Percentiles rank a stretch among this genome's conserved stretches.
These are phyloP conservation scores for Oryza longistaminata DNA, from an alignment of 176 grass and related monocot species.

Conservation along the genomic window DNA sequence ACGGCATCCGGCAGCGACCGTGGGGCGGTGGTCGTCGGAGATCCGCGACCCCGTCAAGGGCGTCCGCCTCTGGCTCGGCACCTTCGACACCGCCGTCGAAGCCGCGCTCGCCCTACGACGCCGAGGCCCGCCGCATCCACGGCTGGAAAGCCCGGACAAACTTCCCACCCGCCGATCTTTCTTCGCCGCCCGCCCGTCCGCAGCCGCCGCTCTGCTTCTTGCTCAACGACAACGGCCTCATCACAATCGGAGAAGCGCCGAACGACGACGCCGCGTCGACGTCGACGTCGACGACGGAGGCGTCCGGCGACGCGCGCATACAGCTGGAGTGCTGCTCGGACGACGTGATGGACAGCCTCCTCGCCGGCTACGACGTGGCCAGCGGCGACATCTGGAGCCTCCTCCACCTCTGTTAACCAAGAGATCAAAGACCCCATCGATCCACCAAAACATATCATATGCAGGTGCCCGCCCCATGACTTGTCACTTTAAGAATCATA, in stretches of 20 bases:
- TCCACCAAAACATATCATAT: no score
- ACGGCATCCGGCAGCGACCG: constrained; percentile 28
- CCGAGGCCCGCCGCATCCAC: constrained; percentile 31
- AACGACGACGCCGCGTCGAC: neutral
- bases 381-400: neutral
- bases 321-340: constrained; percentile 38
- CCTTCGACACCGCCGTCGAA: constrained; percentile 60
- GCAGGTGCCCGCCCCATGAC: no score
- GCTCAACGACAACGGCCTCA: neutral
- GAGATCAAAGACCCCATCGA: no score
- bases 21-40: constrained; percentile 43
- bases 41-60: constrained; percentile 36
- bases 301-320: neutral
- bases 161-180: neutral
- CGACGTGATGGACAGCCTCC: constrained; percentile 36
- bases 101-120: no score
- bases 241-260: no score
- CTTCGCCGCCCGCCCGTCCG: no score
- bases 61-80: constrained; percentile 80
- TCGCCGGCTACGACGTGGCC: constrained; percentile 22
- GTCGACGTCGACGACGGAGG: neutral
- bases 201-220: neutral
- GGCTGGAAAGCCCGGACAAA: constrained; percentile 17
- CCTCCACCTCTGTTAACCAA: no score
- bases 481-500: no score